A percentile compares a stretch with the other conserved stretches of the same genome.
phyloP scores from a whole-genome alignment of 371 early-diverging fungal species.

The Saksenaea vasiformis region DNA sequence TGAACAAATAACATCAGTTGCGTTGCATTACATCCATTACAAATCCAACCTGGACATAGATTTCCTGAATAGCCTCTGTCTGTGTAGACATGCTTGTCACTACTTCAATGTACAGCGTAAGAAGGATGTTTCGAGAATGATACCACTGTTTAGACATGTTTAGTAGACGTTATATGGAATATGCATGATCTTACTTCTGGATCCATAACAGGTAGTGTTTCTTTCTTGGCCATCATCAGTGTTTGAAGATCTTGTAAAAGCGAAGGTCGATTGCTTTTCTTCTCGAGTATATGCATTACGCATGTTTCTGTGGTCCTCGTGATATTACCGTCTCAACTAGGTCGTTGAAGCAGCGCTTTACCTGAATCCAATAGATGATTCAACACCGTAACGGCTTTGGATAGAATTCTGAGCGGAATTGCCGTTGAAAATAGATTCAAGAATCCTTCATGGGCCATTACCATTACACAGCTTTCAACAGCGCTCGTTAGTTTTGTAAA shows the following conservation, averaged over 20 bases:
- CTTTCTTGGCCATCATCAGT: not conserved
- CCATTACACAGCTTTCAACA: not conserved
- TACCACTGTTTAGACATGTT: not conserved
- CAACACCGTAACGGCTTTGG: not conserved
- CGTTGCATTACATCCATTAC: not conserved
- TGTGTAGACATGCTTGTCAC: not conserved
- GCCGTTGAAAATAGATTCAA: not conserved
- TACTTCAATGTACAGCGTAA: not conserved
- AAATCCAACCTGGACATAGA: not conserved
- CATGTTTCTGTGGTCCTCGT: not conserved
- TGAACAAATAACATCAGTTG: not conserved
- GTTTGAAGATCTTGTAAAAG: not conserved
- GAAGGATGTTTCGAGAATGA: not conserved
- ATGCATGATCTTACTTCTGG: not conserved
- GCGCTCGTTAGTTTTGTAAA: not conserved
- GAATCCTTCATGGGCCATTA: not conserved
- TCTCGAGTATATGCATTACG: not conserved
- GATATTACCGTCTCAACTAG: not conserved
- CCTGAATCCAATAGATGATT: slow-evolving; percentile 1
- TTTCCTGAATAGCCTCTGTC: not conserved
- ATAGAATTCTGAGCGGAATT: not conserved
- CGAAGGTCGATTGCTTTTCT: not conserved
- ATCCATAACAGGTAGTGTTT: not conserved
- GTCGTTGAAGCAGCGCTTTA: not conserved
- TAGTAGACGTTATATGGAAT: not conserved